These are phyloP conservation scores for Psilocybe cyanescens DNA, from an alignment of 768 basidiomycete species.

Conservation along the genomic window DNA sequence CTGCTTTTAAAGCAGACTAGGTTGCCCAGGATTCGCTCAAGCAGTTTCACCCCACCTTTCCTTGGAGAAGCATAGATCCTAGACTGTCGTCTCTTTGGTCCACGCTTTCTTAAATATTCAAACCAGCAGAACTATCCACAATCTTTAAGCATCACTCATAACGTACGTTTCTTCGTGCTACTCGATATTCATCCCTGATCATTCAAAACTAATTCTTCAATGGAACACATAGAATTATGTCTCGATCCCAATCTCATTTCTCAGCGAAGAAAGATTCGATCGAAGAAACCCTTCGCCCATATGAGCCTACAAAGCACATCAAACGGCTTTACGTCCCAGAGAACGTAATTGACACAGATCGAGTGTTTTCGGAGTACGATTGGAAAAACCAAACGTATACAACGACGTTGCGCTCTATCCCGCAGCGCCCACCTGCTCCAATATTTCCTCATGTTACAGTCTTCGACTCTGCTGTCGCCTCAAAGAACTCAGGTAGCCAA, in stretches of 20 bases:
- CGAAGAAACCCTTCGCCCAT: slow-evolving; percentile 2
- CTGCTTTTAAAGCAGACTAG: slow-evolving; percentile 14
- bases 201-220: neutral
- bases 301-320: slow-evolving; percentile 14
- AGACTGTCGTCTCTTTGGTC: neutral
- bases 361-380: slow-evolving; percentile 17
- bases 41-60: slow-evolving; percentile 8
- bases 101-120: neutral
- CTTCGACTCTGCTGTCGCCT: neutral
- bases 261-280: neutral
- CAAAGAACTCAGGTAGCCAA: neutral
- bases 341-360: slow-evolving; percentile 7
- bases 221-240: slow-evolving; percentile 6
- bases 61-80: neutral
- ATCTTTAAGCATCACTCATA: neutral
- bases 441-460: neutral
- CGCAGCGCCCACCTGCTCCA: neutral
- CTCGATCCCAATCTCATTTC: slow-evolving; percentile 7
- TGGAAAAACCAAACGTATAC: slow-evolving; percentile 11
- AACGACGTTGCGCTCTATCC: slow-evolving; percentile 9
- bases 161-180: neutral
- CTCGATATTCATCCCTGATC: neutral
- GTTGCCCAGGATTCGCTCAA: neutral
- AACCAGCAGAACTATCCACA: neutral
- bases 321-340: slow-evolving; percentile 17